phyloP scores from a whole-genome alignment of 192 early-diverging fungal species.

The Linnemannia elongata region DNA sequence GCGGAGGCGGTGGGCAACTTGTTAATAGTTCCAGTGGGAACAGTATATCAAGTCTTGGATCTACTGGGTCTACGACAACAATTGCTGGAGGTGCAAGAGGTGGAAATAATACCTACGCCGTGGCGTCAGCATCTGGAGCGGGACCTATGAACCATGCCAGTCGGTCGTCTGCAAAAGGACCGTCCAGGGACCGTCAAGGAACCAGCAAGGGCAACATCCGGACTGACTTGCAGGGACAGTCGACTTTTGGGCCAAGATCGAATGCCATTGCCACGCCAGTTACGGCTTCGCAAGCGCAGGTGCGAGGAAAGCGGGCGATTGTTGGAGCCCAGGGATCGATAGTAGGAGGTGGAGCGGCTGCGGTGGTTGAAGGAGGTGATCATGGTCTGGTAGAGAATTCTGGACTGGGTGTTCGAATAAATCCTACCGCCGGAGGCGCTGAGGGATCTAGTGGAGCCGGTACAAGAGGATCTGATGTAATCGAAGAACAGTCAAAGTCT shows the following conservation, averaged over 20 bases:
- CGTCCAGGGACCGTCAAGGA: constrained; percentile 14
- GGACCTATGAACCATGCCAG: constrained; percentile 22
- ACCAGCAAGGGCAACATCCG: constrained; percentile 28
- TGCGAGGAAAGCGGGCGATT: constrained; percentile 20
- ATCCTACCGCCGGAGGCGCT: neutral
- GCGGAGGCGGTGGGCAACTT: neutral
- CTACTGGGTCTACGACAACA: neutral
- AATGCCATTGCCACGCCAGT: constrained; percentile 30
- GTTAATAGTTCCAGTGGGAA: neutral
- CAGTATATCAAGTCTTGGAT: neutral
- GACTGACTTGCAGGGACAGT: constrained; percentile 11
- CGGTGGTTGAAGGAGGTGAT: neutral
- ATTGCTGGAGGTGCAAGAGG: neutral
- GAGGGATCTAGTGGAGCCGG: neutral
- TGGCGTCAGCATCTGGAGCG: neutral
- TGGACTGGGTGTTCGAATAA: constrained; percentile 11
- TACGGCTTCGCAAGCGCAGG: constrained; percentile 18
- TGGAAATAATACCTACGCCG: constrained; percentile 23
- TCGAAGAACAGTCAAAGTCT: neutral
- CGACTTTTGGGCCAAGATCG: constrained; percentile 6
- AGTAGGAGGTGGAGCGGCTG: neutral
- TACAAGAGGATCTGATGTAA: neutral
- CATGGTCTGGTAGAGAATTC: neutral
- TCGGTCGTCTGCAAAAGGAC: constrained; percentile 19
- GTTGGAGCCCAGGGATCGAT: neutral